Conservation (phyloP, 139 green algal species). For the Spirogloea muscicola region DNA sequence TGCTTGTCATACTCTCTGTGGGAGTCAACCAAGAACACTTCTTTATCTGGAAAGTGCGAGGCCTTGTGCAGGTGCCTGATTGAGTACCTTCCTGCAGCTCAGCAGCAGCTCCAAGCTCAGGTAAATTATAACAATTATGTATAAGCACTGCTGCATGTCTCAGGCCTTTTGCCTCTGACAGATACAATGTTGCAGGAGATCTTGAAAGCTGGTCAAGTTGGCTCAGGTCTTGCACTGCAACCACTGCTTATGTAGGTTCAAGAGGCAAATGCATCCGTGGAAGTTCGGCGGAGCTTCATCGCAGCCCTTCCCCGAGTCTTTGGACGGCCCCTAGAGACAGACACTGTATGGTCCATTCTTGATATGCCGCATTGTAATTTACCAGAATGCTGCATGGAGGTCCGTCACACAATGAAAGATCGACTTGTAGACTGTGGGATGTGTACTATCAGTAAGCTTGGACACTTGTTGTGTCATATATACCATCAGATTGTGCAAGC, state of each 20-base stretch:
- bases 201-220: not conserved
- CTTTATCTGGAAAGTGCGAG: no score
- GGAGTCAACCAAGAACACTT: no score
- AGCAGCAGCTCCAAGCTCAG: constrained; percentile 6
- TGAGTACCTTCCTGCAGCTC: constrained; percentile 2
- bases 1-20: no score
- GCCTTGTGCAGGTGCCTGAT: constrained; percentile 1
- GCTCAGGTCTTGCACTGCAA: not conserved
- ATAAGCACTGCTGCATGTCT: not conserved
- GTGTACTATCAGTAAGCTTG: no score
- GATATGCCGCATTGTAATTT: no score
- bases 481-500: no score
- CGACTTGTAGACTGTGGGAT: no score
- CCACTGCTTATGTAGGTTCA: not conserved
- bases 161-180: not conserved
- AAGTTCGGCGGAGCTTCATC: constrained; percentile 7
- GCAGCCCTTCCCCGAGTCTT: constrained; percentile 6
- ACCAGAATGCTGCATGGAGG: no score
- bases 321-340: constrained; percentile 19
- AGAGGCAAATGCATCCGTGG: not conserved
- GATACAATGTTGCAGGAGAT: not conserved
- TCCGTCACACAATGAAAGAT: no score
- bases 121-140: not conserved
- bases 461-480: no score
- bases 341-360: no score